Base-by-base conservation (phyloP, 2,329 filamentous ascomycete species). In the Colletotrichum karsti region DNA sequence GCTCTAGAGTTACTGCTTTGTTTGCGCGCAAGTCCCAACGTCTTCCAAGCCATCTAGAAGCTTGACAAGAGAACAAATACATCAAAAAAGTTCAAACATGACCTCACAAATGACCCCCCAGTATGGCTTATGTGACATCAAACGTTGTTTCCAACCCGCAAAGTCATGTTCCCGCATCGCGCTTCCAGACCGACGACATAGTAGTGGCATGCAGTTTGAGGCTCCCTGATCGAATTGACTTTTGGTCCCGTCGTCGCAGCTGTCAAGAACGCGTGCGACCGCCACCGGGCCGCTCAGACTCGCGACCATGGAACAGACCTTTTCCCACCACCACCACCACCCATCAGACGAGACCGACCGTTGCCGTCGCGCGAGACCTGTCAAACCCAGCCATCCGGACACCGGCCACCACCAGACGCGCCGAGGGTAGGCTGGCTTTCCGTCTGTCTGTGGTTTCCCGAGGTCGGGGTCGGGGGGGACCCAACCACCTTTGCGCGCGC, bases 1-100 rank as follows among this genome's bases (percentile, higher is more conserved):
- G 54, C 39, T 57, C 39, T 57, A 13, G 54, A 57, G 54, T 57
- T 57, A n/a, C 15, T 35, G 30, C 37, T 57, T 57, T 57, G 39
- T 44, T 57, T 46, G 53, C 35, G 37, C 35, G 15, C 24, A 15
- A 15, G 24, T n/a, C 44, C 15, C 26, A 57, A 20, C 26, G 39
- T 44, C 30, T 18, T 8, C 37, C 18, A 26, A 18, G 15, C 44
- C 15, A 24, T 9, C 24, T 30, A 46, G 37, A 57, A 44, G 37
- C 39, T 57, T 28, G 39, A 44, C 22, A 57, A 28, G 37, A 12
- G 48, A 57, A 18, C 39, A 33, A 57, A 42, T 57, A 57, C 39
- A 35, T 44, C n/a, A 41, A 18, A 18, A 30, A 57, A 46, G 10
- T n/a, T 3, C 2, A 28, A 18, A 9, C 5, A 30, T 9, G 26